phyloP scores from a whole-genome alignment of 208 protist species.

The Entamoeba dispar region DNA sequence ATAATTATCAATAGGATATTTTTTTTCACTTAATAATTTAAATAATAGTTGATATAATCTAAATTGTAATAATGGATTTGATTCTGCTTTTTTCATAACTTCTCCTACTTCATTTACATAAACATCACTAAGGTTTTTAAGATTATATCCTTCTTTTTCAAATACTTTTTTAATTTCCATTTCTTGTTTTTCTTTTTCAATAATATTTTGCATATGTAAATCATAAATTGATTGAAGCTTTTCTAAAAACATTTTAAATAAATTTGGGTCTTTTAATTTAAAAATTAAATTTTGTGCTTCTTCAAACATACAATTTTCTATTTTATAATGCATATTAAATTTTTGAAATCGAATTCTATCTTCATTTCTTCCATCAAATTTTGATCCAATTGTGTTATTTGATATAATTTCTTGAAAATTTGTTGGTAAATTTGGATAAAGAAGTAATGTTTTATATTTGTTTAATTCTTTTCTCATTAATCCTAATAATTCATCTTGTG shows the following conservation, averaged over 20 bases:
- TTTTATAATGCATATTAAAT: background rate
- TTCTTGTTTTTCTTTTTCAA: background rate
- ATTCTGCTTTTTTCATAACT: background rate
- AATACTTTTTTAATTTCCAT: background rate
- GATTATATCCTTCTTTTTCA: background rate
- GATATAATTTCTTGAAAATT: background rate
- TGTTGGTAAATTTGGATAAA: background rate
- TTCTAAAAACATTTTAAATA: background rate
- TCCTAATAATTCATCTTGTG: background rate
- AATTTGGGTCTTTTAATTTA: background rate
- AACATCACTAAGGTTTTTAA: background rate
- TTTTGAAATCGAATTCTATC: background rate
- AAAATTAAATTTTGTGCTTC: background rate
- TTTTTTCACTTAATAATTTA: background rate
- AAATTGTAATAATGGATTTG: background rate
- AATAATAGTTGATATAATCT: background rate
- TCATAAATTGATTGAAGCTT: background rate
- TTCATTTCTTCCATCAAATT: background rate
- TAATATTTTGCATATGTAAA: background rate
- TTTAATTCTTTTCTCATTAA: background rate
- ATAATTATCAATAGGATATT: background rate
- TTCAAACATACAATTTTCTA: background rate
- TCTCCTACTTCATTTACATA: background rate
- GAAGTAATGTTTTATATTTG: background rate
- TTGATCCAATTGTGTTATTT: background rate